Percentiles rank a stretch among this genome's conserved stretches.
phyloP scores from a whole-genome alignment of 345 rosid species.

The Arabis hirsuta region DNA sequence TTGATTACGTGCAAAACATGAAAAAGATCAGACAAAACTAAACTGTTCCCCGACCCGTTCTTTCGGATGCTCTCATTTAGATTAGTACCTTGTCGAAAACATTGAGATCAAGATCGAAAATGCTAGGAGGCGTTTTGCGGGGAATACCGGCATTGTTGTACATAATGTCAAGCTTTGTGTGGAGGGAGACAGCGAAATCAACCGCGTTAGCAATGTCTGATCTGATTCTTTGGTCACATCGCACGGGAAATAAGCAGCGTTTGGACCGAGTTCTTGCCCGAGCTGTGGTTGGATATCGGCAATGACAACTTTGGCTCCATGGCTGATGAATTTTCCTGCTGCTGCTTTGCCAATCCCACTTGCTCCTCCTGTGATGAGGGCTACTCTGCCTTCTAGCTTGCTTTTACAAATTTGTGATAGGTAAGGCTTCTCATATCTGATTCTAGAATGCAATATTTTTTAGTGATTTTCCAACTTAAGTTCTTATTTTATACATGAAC shows the following conservation, averaged over 20 bases:
- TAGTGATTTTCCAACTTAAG: neutral
- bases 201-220: conserved; percentile 63
- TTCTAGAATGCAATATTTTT: neutral
- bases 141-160: conserved; percentile 85
- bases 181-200: conserved; percentile 58
- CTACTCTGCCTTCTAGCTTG: conserved; percentile 84
- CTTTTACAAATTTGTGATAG: conserved; percentile 38
- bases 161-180: conserved; percentile 71
- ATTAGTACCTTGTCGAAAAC: conserved; percentile 53
- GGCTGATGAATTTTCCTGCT: conserved; percentile 62
- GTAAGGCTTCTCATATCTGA: conserved; percentile 4
- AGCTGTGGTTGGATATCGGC: conserved; percentile 68
- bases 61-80: neutral
- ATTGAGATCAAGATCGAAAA: conserved; percentile 69
- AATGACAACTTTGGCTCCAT: conserved; percentile 82
- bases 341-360: conserved; percentile 87
- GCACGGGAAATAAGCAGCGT: conserved; percentile 59
- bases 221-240: conserved; percentile 72
- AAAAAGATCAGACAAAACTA: neutral
- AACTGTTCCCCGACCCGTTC: neutral
- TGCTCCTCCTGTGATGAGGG: conserved; percentile 89
- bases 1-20: conserved; percentile 49
- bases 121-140: conserved; percentile 62
- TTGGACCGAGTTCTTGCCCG: conserved; percentile 70
- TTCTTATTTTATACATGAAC: neutral